Percentiles rank a stretch among this genome's conserved stretches.
These are phyloP conservation scores for Cyberlindnera mycetangii DNA, from an alignment of 805 yeast genomes.

Conservation along the genomic window DNA sequence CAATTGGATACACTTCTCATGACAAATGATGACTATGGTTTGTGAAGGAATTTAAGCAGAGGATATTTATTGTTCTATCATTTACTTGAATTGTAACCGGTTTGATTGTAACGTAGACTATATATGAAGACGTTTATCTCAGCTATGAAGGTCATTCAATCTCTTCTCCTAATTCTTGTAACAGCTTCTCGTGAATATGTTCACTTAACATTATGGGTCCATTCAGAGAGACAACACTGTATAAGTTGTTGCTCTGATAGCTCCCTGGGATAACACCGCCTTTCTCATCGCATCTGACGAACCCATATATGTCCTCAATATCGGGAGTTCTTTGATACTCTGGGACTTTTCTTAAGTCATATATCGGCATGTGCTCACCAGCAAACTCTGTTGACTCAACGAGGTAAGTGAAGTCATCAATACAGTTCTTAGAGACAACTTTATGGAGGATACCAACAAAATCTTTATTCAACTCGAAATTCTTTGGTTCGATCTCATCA, in stretches of 20 bases:
- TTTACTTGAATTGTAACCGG: neutral
- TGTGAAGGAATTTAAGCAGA: neutral
- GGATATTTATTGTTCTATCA: no score
- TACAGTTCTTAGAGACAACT: slow-evolving; percentile 23
- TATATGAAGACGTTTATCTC: no score
- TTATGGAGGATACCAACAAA: slow-evolving; percentile 13
- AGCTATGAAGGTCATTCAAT: no score
- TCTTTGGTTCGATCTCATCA: slow-evolving; percentile 1
- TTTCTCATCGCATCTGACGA: slow-evolving; percentile 52
- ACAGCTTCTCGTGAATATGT: slow-evolving; percentile 40
- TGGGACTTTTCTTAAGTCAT: slow-evolving; percentile 66
- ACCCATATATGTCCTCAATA: slow-evolving; percentile 68
- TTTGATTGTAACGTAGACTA: no score
- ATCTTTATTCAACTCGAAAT: slow-evolving; percentile 12
- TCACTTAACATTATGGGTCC: slow-evolving; percentile 55
- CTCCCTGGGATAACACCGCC: slow-evolving; percentile 54
- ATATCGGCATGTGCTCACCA: slow-evolving; percentile 61
- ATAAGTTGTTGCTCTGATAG: slow-evolving; percentile 58
- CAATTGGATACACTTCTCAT: slow-evolving; percentile 36
- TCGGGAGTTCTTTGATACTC: slow-evolving; percentile 65
- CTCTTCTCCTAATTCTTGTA: neutral
- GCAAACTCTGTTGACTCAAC: slow-evolving; percentile 55
- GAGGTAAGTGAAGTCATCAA: slow-evolving; percentile 49
- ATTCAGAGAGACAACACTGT: slow-evolving; percentile 44
- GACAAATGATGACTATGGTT: slow-evolving; percentile 44